These are phyloP conservation scores for Polysphondylium violaceum DNA, from an alignment of 78 protist species.

Conservation along the genomic window DNA sequence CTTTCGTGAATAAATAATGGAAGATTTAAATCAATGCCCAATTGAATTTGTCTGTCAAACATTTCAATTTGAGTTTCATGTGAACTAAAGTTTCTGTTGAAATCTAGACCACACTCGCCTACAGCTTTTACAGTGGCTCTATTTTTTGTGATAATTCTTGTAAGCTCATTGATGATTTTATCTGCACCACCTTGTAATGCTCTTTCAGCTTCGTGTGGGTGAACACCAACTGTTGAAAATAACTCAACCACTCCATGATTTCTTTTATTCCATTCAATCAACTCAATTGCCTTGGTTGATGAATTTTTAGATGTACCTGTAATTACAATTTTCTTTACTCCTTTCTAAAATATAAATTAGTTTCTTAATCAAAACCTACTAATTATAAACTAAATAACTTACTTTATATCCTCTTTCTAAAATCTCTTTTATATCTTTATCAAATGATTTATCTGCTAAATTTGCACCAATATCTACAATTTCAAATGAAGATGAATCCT, in stretches of 20 bases:
- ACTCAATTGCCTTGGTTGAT: conserved; percentile 43
- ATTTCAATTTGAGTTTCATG: conserved; percentile 53
- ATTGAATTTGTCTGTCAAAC: conserved; percentile 65
- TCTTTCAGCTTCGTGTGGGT: conserved; percentile 82
- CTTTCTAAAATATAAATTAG: conserved; percentile 12
- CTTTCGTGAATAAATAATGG: conserved; percentile 83
- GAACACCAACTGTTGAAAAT: conserved; percentile 75
- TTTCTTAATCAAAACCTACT: not conserved
- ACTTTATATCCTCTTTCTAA: conserved; percentile 30
- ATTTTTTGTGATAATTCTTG: conserved; percentile 3
- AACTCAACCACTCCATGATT: conserved; percentile 5
- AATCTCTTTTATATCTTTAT: conserved; percentile 29
- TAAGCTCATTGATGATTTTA: not conserved
- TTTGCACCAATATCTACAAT: conserved; percentile 84
- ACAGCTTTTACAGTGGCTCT: conserved; percentile 42
- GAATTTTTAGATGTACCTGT: conserved; percentile 76
- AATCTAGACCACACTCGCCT: conserved; percentile 85
- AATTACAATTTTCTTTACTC: conserved; percentile 37
- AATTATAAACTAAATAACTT: not conserved
- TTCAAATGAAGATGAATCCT: not conserved
- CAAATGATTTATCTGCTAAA: conserved; percentile 69
- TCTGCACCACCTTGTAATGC: conserved; percentile 19
- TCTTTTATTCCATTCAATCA: conserved; percentile 30
- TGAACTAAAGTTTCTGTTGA: conserved; percentile 62
- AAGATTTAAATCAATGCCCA: conserved; percentile 59